phyloP scores from a whole-genome alignment of 2,329 filamentous ascomycete genomes.

The Shiraia bambusicola region DNA sequence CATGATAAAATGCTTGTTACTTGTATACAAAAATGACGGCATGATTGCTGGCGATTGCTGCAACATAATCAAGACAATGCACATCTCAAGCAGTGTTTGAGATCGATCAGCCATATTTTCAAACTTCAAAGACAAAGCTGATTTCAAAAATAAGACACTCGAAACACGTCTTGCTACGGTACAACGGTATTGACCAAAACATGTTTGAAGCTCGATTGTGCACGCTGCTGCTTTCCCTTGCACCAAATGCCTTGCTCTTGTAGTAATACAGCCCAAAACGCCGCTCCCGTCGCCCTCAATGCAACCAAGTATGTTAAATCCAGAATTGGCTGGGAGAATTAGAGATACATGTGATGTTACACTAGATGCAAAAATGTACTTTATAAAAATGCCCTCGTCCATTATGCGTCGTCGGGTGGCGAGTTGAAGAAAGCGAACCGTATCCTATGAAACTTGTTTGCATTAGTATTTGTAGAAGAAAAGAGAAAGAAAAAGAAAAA shows the following conservation, averaged over 20 bases:
- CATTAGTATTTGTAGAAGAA: constrained; percentile 8
- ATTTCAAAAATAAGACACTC: no score
- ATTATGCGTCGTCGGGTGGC: constrained; percentile 41
- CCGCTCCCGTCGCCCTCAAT: constrained; percentile 29
- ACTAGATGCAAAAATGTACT: constrained; percentile 26
- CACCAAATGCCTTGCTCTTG: constrained; percentile 14
- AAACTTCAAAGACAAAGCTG: no score
- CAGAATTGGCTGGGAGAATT: constrained; percentile 26
- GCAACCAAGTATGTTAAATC: constrained; percentile 30
- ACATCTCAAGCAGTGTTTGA: not conserved
- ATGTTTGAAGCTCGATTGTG: not conserved
- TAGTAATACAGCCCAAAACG: constrained; percentile 21
- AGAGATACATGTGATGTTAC: constrained; percentile 41
- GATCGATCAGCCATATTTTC: no score
- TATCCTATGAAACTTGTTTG: constrained; percentile 41
- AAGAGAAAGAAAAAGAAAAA: not conserved
- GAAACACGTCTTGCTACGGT: constrained; percentile 3
- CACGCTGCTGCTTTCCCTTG: constrained; percentile 17
- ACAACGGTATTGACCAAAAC: constrained; percentile 2
- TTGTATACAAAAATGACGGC: not conserved
- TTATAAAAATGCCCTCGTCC: constrained; percentile 8
- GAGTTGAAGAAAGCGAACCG: constrained; percentile 43
- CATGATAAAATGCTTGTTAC: not conserved
- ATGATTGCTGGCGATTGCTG: no score
- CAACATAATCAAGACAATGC: not conserved